Evolutionary conservation across 345 rosid species (phyloP).

Genomic region (Mallotus nudiflorus): DNA sequence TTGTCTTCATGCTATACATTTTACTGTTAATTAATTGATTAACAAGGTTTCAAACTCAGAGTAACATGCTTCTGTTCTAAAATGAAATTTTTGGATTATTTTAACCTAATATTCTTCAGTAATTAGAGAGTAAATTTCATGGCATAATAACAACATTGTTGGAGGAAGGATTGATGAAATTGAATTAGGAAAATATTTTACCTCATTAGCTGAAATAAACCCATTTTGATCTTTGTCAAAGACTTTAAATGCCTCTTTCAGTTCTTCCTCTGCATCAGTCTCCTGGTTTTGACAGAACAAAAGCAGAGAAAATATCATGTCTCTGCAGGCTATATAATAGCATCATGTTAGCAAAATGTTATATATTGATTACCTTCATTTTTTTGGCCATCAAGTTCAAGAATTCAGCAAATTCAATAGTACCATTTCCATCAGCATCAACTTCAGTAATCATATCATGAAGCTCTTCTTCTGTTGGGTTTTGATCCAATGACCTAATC

Average conservation of each 20-base stretch:
- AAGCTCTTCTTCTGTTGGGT: conserved; percentile 68
- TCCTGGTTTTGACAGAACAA: conserved; percentile 40
- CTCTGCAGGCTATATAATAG: too few relatives aligned
- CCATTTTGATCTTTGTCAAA: conserved; percentile 90
- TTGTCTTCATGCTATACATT: not conserved
- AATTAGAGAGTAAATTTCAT: too few relatives aligned
- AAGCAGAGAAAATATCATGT: not conserved
- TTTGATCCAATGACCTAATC: conserved; percentile 72
- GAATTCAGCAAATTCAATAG: conserved; percentile 76
- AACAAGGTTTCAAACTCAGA: too few relatives aligned
- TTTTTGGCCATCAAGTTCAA: conserved; percentile 68
- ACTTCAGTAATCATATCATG: conserved; percentile 74
- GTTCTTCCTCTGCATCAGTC: conserved; percentile 75
- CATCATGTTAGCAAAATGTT: not conserved
- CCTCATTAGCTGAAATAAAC: conserved; percentile 81
- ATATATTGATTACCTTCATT: conserved; percentile 47
- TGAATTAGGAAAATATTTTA: conserved; percentile 20
- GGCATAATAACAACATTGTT: too few relatives aligned
- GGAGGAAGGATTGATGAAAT: too few relatives aligned
- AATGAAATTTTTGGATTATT: too few relatives aligned
- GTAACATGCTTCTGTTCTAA: too few relatives aligned
- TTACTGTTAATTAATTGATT: too few relatives aligned
- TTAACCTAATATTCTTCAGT: too few relatives aligned
- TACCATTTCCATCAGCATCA: conserved; percentile 65
- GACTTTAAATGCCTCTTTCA: conserved; percentile 80